phyloP scores from a whole-genome alignment of 179 eudicot species.

The Drosera spatulata region DNA sequence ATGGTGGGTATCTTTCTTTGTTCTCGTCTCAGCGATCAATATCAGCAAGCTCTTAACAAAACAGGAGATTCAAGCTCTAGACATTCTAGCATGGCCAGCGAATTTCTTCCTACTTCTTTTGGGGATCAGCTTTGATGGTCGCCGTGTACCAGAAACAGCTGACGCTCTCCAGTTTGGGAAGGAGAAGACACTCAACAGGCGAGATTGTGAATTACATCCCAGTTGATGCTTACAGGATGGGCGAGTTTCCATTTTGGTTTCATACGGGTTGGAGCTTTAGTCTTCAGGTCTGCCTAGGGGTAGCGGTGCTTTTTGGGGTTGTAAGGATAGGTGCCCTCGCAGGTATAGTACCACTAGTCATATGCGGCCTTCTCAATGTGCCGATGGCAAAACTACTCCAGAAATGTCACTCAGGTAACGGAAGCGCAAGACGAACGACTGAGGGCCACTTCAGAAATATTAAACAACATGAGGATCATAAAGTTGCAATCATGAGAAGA shows the following conservation, averaged over 20 bases:
- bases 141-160: conserved; percentile 62
- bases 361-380: conserved; percentile 37
- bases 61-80: conserved; percentile 13
- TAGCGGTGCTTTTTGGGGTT: conserved; percentile 31
- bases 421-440: conserved; percentile 48
- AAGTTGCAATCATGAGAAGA: conserved; percentile 75
- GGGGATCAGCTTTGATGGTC: conserved; percentile 48
- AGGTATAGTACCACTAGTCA: conserved; percentile 46
- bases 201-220: conserved; percentile 69
- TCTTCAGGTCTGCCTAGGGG: conserved; percentile 43
- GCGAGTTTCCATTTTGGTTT: conserved; percentile 14
- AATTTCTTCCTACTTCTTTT: conserved; percentile 31
- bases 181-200: conserved; percentile 52
- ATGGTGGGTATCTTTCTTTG: conserved; percentile 50
- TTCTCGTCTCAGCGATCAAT: conserved; percentile 30
- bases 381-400: conserved; percentile 51
- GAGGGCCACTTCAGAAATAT: conserved; percentile 48
- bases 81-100: conserved; percentile 34
- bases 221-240: conserved; percentile 87
- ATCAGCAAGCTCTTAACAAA: conserved; percentile 11
- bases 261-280: conserved; percentile 38
- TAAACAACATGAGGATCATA: conserved; percentile 58
- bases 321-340: conserved; percentile 56
- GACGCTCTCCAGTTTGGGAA: conserved; percentile 47
- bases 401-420: conserved; percentile 45